Conservation (phyloP, 805 yeast genomes). For the Huiozyma naganishii region DNA sequence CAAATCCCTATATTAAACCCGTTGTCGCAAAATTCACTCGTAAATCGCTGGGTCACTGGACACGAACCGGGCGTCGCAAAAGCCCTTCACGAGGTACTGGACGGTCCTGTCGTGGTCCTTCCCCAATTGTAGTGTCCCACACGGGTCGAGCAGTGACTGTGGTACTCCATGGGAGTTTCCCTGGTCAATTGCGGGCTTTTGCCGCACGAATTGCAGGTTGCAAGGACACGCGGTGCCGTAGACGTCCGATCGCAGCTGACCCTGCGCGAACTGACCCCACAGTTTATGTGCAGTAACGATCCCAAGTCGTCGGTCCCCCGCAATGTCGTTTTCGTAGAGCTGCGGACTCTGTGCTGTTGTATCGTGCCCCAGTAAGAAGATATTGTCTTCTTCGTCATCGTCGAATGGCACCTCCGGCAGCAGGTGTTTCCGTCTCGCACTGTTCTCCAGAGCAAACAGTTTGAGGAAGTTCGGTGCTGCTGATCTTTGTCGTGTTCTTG, state of each 20-base stretch:
- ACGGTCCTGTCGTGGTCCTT: slow-evolving; percentile 7
- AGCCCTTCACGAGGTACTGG: slow-evolving; percentile 28
- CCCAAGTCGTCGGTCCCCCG: slow-evolving; percentile 20
- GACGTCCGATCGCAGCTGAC: slow-evolving; percentile 17
- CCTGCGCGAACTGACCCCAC: slow-evolving; percentile 22
- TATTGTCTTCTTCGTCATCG: slow-evolving; percentile 6
- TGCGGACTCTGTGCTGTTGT: slow-evolving; percentile 13
- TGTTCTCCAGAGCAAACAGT: slow-evolving; percentile 22
- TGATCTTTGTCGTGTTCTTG: slow-evolving; percentile 19
- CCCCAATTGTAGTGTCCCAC: slow-evolving; percentile 19
- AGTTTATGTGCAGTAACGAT: slow-evolving; percentile 23
- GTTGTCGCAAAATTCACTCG: too few relatives aligned
- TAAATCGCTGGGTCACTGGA: too few relatives aligned
- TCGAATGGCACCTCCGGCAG: slow-evolving; percentile 25
- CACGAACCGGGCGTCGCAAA: slow-evolving; percentile 24
- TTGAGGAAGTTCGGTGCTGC: slow-evolving; percentile 22
- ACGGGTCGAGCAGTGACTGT: slow-evolving; percentile 20
- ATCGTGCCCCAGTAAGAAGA: too few relatives aligned
- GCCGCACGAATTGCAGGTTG: slow-evolving; percentile 11
- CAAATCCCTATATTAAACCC: too few relatives aligned
- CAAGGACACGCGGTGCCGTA: slow-evolving; percentile 23
- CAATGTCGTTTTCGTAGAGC: slow-evolving; percentile 7
- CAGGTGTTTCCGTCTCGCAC: slow-evolving; percentile 13
- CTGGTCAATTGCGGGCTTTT: slow-evolving; percentile 1
- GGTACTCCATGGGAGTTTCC: neutral